Percentiles rank a stretch among this genome's conserved stretches.
These are phyloP conservation scores for Aureobasidium melanogenum DNA, from an alignment of 2,329 filamentous ascomycete genomes.

Conservation along the genomic window DNA sequence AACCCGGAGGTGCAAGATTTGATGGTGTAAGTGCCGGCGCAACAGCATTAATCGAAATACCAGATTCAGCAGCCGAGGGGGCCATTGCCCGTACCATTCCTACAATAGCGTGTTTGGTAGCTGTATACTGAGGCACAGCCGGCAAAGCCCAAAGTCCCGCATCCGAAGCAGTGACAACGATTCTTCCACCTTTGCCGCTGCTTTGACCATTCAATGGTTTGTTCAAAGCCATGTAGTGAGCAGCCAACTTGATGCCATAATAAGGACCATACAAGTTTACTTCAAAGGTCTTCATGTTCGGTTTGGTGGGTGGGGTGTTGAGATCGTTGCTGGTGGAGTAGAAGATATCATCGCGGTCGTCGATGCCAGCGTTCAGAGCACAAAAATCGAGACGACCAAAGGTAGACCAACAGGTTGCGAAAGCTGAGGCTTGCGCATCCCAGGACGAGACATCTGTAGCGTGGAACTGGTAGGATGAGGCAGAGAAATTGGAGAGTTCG, in stretches of 20 bases:
- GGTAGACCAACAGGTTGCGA: constrained; percentile 17
- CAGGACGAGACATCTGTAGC: constrained; percentile 25
- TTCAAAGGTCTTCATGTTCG: constrained; percentile 27
- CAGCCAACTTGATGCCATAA: constrained; percentile 30
- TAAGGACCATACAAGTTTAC: constrained; percentile 27
- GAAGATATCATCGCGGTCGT: constrained; percentile 29
- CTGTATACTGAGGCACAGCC: constrained; percentile 32
- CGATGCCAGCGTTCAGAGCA: constrained; percentile 27
- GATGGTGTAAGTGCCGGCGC: constrained; percentile 33
- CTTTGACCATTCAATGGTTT: constrained; percentile 5
- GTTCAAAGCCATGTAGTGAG: constrained; percentile 28
- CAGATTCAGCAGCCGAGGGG: constrained; percentile 23
- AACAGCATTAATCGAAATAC: constrained; percentile 33
- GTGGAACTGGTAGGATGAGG: constrained; percentile 24
- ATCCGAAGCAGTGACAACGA: constrained; percentile 27
- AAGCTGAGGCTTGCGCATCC: constrained; percentile 19
- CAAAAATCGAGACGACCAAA: constrained; percentile 24
- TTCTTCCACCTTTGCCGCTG: constrained; percentile 19
- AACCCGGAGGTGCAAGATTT: constrained; percentile 30
- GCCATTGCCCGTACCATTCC: constrained; percentile 30
- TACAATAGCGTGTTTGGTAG: constrained; percentile 35
- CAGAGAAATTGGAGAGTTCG: constrained; percentile 10
- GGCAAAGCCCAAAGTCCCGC: constrained; percentile 27
- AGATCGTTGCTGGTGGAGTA: constrained; percentile 16
- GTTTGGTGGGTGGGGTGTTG: constrained; percentile 21